Base-by-base conservation (phyloP, 192 early-diverging fungal species). In the Gaertneriomyces sp. region DNA sequence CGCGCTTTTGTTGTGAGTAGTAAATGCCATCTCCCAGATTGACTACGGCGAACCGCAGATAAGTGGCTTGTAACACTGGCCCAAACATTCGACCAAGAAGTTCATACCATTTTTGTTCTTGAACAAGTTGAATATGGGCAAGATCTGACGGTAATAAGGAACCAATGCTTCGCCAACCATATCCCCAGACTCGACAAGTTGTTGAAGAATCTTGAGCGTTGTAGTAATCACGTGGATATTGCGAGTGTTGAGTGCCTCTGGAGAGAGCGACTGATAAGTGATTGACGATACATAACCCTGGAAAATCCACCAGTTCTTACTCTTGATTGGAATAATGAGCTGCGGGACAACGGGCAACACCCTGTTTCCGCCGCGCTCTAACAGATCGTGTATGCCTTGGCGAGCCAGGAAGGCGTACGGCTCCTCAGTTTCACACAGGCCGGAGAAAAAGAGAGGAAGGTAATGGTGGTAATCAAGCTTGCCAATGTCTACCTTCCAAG, bases 401-500 rank as follows among this genome's bases (percentile, higher is more conserved):
- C 84, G 59, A 4, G 84, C 84, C 42, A 85, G 50, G 47, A 85
- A 85, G 43, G 84, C 84, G 61, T 82, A 85, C 8, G 84, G 84
- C 65, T 85, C 80, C 54, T 85, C 84, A 4, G 84, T 85, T 56
- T 85, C 84, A 62, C 84, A 85, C 33, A 85, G 67, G 41, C 84
- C 84, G 16, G 77, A 80, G 67, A 85, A 85, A 66, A 85, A 85
- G n/a, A 85, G 74, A 10, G 84, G 84, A 11, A 85, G 75, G 68
- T 85, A 85, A 61, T 85, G 84, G 62, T 85, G 84, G 69, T 84
- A 85, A 64, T 85, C 84, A 43, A 85, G 76, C 57, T 85, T 85
- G 61, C 84, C 84, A 58, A 85, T 84, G 61, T 85, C 84, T 33
- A 85, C 83, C 69, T 85, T 85, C 84, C 84, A 85, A 69, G 84